Percentiles rank a stretch among this genome's conserved stretches.
Conservation (phyloP, 192 early-diverging fungal genomes). For the Paraglomus brasilianum region DNA sequence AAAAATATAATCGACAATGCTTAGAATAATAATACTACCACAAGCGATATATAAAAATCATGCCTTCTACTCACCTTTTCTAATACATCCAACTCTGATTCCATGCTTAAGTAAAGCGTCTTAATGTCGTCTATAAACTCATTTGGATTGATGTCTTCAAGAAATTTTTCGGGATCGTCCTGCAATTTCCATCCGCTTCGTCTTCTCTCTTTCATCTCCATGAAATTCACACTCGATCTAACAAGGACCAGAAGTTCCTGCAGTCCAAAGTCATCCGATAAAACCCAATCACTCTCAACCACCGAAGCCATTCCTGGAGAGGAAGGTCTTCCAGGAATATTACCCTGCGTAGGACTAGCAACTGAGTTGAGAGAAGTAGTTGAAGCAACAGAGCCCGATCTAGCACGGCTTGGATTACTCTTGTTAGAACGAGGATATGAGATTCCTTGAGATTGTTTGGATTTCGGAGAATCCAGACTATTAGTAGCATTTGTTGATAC, state of each 20-base stretch:
- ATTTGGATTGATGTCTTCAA: conserved; percentile 22
- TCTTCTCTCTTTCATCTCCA: conserved; percentile 25
- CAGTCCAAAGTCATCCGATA: conserved; percentile 48
- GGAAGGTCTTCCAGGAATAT: not conserved
- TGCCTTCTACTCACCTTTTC: conserved; percentile 32
- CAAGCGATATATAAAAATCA: not conserved
- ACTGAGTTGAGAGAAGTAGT: not conserved
- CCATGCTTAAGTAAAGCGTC: conserved; percentile 16
- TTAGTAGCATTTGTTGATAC: no score
- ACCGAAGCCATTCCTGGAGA: not conserved
- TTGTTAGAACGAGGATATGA: not conserved
- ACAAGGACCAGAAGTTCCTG: conserved; percentile 46
- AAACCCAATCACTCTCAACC: conserved; percentile 30
- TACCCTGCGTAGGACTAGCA: not conserved
- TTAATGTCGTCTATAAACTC: conserved; percentile 33
- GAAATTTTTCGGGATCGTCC: conserved; percentile 29
- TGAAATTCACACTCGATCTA: conserved; percentile 31
- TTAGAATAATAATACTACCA: not conserved
- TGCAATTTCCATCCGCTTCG: conserved; percentile 25
- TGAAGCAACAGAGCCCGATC: not conserved
- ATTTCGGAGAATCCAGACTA: not conserved
- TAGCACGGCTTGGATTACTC: not conserved
- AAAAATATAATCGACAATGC: not conserved
- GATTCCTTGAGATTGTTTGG: not conserved
- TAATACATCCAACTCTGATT: conserved; percentile 31